These are phyloP conservation scores for Candida railenensis DNA, from an alignment of 805 yeast species.

Conservation along the genomic window DNA sequence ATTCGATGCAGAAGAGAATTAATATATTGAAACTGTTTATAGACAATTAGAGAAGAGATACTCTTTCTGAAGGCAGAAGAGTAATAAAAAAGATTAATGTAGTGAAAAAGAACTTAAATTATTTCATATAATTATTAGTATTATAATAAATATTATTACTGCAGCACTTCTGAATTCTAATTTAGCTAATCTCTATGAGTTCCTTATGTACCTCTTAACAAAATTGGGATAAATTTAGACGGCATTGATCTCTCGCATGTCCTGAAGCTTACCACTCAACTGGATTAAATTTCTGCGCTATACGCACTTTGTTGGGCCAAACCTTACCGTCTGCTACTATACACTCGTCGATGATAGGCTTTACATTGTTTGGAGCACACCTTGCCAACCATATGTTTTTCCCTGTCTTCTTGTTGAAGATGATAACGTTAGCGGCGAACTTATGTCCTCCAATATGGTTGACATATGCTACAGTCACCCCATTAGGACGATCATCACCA, in stretches of 20 bases:
- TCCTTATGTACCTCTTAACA: too few species aligned
- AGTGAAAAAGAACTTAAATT: too few species aligned
- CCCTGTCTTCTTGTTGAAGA: slow-evolving; percentile 64
- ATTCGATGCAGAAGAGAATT: slow-evolving; percentile 49
- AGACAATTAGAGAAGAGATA: background rate
- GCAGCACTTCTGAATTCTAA: too few species aligned
- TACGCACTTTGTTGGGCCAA: slow-evolving; percentile 68
- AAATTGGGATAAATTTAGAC: too few species aligned
- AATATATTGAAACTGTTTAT: slow-evolving; percentile 42
- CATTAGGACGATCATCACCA: slow-evolving; percentile 73
- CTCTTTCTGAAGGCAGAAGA: too few species aligned
- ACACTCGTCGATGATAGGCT: slow-evolving; percentile 74
- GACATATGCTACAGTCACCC: slow-evolving; percentile 66
- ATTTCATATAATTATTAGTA: slow-evolving; percentile 1
- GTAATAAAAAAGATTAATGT: too few species aligned
- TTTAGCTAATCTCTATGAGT: too few species aligned
- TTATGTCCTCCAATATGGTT: slow-evolving; percentile 98
- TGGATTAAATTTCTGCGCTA: slow-evolving; percentile 51
- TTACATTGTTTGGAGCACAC: slow-evolving; percentile 73
- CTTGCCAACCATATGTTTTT: slow-evolving; percentile 88
- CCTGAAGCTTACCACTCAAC: slow-evolving; percentile 54
- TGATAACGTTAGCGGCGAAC: slow-evolving; percentile 83
- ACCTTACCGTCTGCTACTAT: slow-evolving; percentile 67
- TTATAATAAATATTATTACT: background rate
- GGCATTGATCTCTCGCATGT: too few species aligned